Percentiles rank a stretch among this genome's conserved stretches.
These are phyloP conservation scores for Adansonia rubrostipa DNA, from an alignment of 441 rosid species.

Conservation along the genomic window DNA sequence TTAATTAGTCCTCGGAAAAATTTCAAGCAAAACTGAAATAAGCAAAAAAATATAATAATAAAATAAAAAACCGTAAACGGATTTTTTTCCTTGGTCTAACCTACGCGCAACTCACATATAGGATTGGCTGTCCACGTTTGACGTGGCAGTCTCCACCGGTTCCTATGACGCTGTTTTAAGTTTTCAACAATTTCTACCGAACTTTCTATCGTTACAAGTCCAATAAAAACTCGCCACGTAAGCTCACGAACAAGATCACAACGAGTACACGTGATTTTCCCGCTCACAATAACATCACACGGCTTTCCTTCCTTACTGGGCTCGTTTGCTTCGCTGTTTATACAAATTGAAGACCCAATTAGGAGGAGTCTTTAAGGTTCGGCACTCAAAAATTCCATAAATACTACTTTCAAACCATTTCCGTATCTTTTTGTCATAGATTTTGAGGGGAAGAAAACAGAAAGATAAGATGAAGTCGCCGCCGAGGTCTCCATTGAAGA, in stretches of 20 bases:
- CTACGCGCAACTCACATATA: slow-evolving; percentile 26
- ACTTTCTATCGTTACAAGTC: neutral
- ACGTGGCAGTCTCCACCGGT: slow-evolving; percentile 18
- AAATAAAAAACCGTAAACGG: neutral
- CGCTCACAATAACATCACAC: slow-evolving; percentile 17
- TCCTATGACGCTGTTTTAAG: neutral
- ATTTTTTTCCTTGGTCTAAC: neutral
- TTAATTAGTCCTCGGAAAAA: neutral
- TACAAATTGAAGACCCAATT: neutral
- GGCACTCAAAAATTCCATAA: neutral
- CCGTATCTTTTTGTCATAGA: neutral
- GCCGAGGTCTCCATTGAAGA: slow-evolving; percentile 26
- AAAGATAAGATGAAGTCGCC: slow-evolving; percentile 30
- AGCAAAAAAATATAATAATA: neutral
- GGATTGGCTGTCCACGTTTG: slow-evolving; percentile 7
- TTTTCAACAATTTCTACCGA: neutral
- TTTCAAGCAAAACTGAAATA: neutral
- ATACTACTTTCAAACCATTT: neutral
- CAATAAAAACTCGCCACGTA: slow-evolving; percentile 21
- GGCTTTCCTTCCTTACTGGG: neutral
- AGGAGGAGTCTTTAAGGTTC: neutral
- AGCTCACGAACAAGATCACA: neutral
- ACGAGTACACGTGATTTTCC: slow-evolving; percentile 17
- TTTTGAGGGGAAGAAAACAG: neutral
- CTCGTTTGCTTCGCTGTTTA: slow-evolving; percentile 1